Evolutionary conservation across 371 early-diverging fungal genomes (phyloP).

Genomic region (Mucor sp.): DNA sequence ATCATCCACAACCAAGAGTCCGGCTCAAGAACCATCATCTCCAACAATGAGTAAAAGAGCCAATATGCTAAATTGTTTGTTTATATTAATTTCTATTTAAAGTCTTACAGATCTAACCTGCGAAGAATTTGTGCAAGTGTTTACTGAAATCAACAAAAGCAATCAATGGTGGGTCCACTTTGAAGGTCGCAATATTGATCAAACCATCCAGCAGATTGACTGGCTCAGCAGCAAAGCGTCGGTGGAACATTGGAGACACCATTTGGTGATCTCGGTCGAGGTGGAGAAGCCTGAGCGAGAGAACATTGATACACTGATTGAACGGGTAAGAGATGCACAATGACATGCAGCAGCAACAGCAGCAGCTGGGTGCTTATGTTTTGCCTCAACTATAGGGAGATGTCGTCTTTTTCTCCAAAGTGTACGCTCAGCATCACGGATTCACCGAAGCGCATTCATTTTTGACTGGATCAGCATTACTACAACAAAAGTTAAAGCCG

Average conservation of each 20-base stretch:
- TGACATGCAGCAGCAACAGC: neutral
- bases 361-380: neutral
- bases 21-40: conserved; percentile 68
- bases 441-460: conserved; percentile 33
- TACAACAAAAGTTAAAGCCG: neutral
- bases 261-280: conserved; percentile 65
- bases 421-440: conserved; percentile 64
- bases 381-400: conserved; percentile 49
- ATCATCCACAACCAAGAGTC: conserved; percentile 56
- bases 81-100: neutral
- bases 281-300: conserved; percentile 67
- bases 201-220: conserved; percentile 58
- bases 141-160: conserved; percentile 21
- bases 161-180: conserved; percentile 64
- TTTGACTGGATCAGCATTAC: conserved; percentile 4
- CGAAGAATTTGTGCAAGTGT: conserved; percentile 45
- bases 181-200: conserved; percentile 62
- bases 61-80: neutral
- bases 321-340: conserved; percentile 25
- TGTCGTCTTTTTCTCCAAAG: conserved; percentile 67
- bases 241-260: conserved; percentile 40
- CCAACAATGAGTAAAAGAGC: conserved; percentile 46
- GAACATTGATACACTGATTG: conserved; percentile 53
- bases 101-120: conserved; percentile 46
- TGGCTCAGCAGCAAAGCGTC: conserved; percentile 47